These are phyloP conservation scores for Saccharomyces pastorianus DNA, from an alignment of 1,139 yeast genomes.

Conservation along the genomic window DNA sequence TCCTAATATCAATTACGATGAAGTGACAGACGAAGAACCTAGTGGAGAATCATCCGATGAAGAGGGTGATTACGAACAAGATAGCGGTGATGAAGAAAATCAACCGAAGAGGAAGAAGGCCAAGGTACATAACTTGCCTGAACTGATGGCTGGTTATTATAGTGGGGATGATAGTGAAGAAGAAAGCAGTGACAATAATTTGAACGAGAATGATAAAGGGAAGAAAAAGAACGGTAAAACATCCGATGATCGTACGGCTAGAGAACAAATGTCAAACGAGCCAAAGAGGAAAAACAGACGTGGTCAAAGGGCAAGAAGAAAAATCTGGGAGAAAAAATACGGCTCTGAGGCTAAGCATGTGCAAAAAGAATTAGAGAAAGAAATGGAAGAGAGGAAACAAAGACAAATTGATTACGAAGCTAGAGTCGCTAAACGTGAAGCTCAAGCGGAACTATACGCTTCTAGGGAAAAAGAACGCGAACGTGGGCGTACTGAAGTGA, in stretches of 20 bases:
- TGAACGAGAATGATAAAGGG: constrained; percentile 24
- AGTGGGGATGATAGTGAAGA: constrained; percentile 63
- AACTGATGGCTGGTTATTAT: constrained; percentile 64
- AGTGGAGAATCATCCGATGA: constrained; percentile 27
- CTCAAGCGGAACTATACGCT: constrained; percentile 35
- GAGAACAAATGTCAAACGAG: constrained; percentile 37
- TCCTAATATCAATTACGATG: constrained; percentile 43
- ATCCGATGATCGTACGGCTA: constrained; percentile 32
- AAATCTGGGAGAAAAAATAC: constrained; percentile 88
- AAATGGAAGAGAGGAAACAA: constrained; percentile 47
- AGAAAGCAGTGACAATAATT: constrained; percentile 43
- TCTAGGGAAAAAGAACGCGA: constrained; percentile 12
- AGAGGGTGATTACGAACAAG: constrained; percentile 29
- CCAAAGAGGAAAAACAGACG: constrained; percentile 72
- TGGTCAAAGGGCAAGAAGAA: constrained; percentile 95
- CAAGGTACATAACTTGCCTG: constrained; percentile 46
- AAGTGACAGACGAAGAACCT: constrained; percentile 39
- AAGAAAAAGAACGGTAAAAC: background rate
- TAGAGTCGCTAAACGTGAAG: constrained; percentile 59
- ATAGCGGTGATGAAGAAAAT: constrained; percentile 35
- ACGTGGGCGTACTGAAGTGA: constrained; percentile 32
- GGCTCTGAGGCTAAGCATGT: constrained; percentile 80
- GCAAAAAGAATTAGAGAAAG: constrained; percentile 49
- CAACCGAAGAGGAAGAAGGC: constrained; percentile 19
- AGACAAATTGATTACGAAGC: constrained; percentile 63